Conservation (phyloP, 1,284 basidiomycete species). For the Cryptococcus sp. region DNA sequence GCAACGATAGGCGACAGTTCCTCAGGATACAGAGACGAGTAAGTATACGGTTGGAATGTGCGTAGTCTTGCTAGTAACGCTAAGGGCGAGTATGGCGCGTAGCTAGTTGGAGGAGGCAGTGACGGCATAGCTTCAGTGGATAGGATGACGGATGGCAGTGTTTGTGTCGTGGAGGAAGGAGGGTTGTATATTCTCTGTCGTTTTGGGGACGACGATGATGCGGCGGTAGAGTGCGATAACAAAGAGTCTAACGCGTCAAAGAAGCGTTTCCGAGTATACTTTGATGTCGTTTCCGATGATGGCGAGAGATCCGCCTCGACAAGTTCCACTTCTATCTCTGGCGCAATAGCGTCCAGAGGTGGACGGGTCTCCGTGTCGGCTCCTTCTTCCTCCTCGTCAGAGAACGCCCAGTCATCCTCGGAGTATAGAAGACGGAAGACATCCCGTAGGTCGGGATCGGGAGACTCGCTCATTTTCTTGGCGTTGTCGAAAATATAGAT, state of each 20-base stretch:
- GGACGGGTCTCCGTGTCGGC: constrained; percentile 5
- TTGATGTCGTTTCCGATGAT: background rate
- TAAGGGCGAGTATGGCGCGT: constrained; percentile 40
- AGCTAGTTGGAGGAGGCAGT: constrained; percentile 19
- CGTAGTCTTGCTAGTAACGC: constrained; percentile 36
- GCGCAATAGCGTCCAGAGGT: constrained; percentile 9
- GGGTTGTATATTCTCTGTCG: constrained; percentile 23
- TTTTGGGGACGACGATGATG: background rate
- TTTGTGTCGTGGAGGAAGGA: background rate
- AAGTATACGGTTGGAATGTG: constrained; percentile 28
- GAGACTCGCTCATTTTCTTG: constrained; percentile 10
- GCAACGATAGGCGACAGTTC: constrained; percentile 21
- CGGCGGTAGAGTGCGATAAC: constrained; percentile 3
- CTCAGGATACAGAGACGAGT: constrained; percentile 13
- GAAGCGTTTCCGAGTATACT: constrained; percentile 22
- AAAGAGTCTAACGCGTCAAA: constrained; percentile 20
- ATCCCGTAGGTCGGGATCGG: constrained; percentile 31
- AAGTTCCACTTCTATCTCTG: constrained; percentile 19
- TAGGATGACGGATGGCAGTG: constrained; percentile 13
- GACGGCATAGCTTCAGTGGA: constrained; percentile 29
- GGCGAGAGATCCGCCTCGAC: constrained; percentile 15
- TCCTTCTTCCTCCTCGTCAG: constrained; percentile 19
- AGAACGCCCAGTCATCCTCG: constrained; percentile 20
- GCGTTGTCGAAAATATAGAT: background rate
- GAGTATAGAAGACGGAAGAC: constrained; percentile 32